A percentile compares a stretch with the other conserved stretches of the same genome.
These are phyloP conservation scores for Solanum acaule DNA, from an alignment of 257 asterid species.

Conservation along the genomic window DNA sequence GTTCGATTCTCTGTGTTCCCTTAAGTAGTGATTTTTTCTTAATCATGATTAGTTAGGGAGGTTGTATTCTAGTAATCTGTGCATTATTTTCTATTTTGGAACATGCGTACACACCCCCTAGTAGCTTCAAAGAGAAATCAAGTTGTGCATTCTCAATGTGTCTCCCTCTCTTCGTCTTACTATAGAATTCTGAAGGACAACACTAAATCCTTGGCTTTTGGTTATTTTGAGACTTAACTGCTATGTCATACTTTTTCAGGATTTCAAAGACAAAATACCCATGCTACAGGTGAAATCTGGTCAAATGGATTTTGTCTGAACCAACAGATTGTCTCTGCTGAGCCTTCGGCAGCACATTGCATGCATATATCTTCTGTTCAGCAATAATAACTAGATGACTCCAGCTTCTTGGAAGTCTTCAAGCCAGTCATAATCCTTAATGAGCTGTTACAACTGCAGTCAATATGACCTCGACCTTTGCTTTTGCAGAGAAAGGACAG, in stretches of 20 bases:
- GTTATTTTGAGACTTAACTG: not conserved
- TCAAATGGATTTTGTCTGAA: not conserved
- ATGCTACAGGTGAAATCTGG: not conserved
- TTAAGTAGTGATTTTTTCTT: not conserved
- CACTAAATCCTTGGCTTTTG: not conserved
- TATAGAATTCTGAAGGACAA: not conserved
- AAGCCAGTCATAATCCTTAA: not conserved
- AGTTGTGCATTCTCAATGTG: not conserved
- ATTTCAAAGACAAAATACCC: not conserved
- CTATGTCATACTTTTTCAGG: not conserved
- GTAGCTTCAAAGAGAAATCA: not conserved
- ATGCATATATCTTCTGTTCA: not conserved
- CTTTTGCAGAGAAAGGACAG: not conserved
- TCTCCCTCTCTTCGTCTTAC: not conserved
- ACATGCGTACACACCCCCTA: not conserved
- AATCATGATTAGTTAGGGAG: not conserved
- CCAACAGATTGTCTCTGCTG: not conserved
- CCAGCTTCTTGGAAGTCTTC: not conserved
- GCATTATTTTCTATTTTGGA: not conserved
- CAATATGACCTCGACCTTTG: not conserved
- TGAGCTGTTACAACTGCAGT: not conserved
- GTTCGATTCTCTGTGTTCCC: not conserved
- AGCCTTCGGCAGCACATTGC: not conserved
- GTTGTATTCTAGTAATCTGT: not conserved
- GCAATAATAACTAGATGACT: not conserved